Base-by-base conservation (phyloP, 225 moss, liverwort and hornwort genomes). In the Lunularia cruciata region DNA sequence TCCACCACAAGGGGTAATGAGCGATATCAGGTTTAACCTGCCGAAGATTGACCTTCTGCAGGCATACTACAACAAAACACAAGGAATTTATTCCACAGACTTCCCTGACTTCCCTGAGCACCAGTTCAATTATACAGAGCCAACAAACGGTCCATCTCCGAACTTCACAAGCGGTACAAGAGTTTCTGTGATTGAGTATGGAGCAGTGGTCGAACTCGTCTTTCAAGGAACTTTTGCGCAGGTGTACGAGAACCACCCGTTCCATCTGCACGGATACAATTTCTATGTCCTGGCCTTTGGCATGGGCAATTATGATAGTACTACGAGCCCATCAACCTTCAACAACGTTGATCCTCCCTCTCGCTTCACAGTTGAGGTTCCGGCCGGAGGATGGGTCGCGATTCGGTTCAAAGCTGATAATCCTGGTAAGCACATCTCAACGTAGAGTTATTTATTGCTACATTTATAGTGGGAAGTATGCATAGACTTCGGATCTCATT, bases 331-430 rank as follows among this genome's bases (percentile, higher is more conserved):
- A 5, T 39, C 81, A 28, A 81, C 79, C 26, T 87, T 95, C 78
- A 95, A 95, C 59, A 70, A 82, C 2, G 57, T 76, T 48, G 73
- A 95, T 73, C 95, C 95, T 48, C 90, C 90, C 2, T 15, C 75
- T 42, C 90, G 92, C 15, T 90, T 92, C 83, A 95, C 92, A 3
- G 76, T 92, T 22, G 90, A 83, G n/a, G 92, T 95, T 3, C 90
- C 88, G 8, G 63, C 84, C 4, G 56, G 68, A 32, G 95, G 95
- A 68, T 95, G 90, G 92, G 68, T 86, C 54, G 92, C 87, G 23
- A 84, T 95, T 43, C 78, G 90, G 46, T 92, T 88, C 59, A 78
- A 47, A 67, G 92, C 95, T 20, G 70, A 73, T 55, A 95, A 95
- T 78, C 92, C 95, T 65, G 90, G 92, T 95, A 26, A 43, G 83